Evolutionary conservation across 2,329 filamentous ascomycete species (phyloP), one percentile per base, ranked within the genome.

Genomic region (Botrytis cinerea): DNA sequence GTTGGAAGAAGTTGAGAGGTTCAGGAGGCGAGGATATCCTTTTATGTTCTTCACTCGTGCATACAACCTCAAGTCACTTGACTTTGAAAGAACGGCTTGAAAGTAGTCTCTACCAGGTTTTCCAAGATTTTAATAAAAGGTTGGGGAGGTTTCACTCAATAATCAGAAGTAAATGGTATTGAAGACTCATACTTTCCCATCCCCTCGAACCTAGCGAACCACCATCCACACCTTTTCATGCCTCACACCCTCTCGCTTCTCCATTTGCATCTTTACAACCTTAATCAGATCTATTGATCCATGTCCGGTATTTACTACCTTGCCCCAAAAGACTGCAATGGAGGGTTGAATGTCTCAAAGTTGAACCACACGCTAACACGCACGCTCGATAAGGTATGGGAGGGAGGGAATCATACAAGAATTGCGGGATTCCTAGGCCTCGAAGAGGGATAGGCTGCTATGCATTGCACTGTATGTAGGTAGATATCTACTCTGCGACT

Each of bases 11-110:
- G 46, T 57, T 72, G 46, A 73, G 61, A 48, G 70, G 70, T 72
- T 40, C 14, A 72, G 61, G 48, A 72, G 70, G 45, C 46, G 70
- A 72, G 70, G 46, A 59, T 72, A 72, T 63, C 60, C 73, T 74
- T 74, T 74, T 74, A 74, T 74, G 69, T 74, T 68, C 70, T 71
- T 72, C 70, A 32, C 60, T 57, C 22, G 28, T 61, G 73, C 71
- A 71, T 61, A 43, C 54, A 40, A 57, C 43, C 69, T 59, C 57
- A 40, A 72, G 69, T 70, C 73, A 74, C 73, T 74, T 72, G 69
- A 72, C 73, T 70, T 66, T 10, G 48, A 16, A 51, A 60, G 63
- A 25, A 69, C 10, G 22, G 38, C 38, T 45, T 22, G 22, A 63
- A 48, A 38, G 46, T 59, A 61, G 32, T 32, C 46, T 51, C 63